Percentiles rank a stretch among this genome's conserved stretches.
phyloP scores from a whole-genome alignment of 169 alveolate species.

The Fabrea salina region DNA sequence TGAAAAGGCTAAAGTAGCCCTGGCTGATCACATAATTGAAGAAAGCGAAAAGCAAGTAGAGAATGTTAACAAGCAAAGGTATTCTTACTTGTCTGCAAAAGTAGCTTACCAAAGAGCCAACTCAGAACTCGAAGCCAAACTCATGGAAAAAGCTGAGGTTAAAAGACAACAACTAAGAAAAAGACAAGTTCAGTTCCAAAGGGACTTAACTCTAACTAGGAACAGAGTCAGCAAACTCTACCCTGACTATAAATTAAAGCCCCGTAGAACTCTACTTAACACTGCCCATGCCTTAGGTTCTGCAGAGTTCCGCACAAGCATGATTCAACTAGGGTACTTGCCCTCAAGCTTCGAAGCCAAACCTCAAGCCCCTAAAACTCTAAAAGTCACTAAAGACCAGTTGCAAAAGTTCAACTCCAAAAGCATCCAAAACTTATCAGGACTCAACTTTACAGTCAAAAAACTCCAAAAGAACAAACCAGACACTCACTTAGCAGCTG shows the following conservation, averaged over 20 bases:
- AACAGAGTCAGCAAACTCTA: conserved; percentile 7
- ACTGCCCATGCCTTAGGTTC: neutral
- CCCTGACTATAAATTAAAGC: neutral
- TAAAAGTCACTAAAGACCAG: neutral
- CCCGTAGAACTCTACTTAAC: neutral
- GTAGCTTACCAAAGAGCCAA: conserved; percentile 30
- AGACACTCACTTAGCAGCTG: neutral
- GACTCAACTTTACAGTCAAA: neutral
- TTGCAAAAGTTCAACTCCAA: neutral
- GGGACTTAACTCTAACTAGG: neutral
- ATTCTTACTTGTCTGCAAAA: conserved; percentile 23
- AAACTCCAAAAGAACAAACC: neutral
- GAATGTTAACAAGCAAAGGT: neutral
- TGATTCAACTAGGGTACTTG: conserved; percentile 14
- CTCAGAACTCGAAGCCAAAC: neutral
- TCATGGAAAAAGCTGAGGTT: neutral
- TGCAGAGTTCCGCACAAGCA: neutral
- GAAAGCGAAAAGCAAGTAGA: neutral
- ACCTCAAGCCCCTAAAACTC: neutral
- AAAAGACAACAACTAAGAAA: conserved; percentile 3
- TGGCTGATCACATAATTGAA: neutral
- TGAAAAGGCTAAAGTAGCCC: neutral
- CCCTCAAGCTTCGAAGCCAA: neutral
- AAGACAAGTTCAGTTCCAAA: neutral
- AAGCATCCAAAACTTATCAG: neutral